phyloP scores from a whole-genome alignment of 805 yeast genomes.

The Yamadazyma takamatsuzukensis region DNA sequence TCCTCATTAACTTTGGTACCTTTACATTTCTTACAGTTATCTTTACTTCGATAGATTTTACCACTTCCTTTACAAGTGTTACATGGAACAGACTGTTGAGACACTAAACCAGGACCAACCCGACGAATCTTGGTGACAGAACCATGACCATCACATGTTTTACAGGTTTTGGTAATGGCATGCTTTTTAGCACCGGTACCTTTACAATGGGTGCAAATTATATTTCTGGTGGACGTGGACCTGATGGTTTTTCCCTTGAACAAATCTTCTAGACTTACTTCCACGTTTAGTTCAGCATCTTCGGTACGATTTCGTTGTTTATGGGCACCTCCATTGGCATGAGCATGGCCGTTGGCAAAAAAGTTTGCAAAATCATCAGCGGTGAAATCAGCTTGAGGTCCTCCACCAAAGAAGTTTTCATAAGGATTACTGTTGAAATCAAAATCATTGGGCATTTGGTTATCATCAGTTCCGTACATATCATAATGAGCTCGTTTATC shows the following conservation, averaged over 20 bases:
- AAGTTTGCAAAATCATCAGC: constrained; percentile 79
- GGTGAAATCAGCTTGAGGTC: constrained; percentile 46
- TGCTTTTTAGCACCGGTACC: constrained; percentile 73
- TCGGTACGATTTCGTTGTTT: constrained; percentile 42
- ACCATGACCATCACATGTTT: constrained; percentile 73
- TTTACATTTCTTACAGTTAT: constrained; percentile 71
- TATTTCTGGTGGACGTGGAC: constrained; percentile 65
- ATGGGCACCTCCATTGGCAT: constrained; percentile 10
- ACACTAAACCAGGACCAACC: constrained; percentile 72
- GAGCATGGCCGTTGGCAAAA: constrained; percentile 34
- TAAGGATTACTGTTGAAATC: constrained; percentile 32
- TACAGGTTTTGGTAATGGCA: constrained; percentile 56
- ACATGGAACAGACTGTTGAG: constrained; percentile 61
- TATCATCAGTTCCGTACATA: constrained; percentile 44
- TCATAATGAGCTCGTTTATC: constrained; percentile 58
- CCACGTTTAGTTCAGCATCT: constrained; percentile 65
- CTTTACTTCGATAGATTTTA: constrained; percentile 53
- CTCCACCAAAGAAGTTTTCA: constrained; percentile 14
- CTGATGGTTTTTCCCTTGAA: constrained; percentile 80
- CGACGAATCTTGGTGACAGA: constrained; percentile 53
- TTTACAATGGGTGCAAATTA: constrained; percentile 67
- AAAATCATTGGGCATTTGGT: constrained; percentile 15
- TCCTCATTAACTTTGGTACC: constrained; percentile 64
- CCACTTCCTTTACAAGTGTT: constrained; percentile 72
- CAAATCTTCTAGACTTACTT: constrained; percentile 66